Evolutionary conservation across 1,284 basidiomycete genomes (phyloP), one percentile per base, ranked within the genome.

Genomic region (Meira nashicola): DNA sequence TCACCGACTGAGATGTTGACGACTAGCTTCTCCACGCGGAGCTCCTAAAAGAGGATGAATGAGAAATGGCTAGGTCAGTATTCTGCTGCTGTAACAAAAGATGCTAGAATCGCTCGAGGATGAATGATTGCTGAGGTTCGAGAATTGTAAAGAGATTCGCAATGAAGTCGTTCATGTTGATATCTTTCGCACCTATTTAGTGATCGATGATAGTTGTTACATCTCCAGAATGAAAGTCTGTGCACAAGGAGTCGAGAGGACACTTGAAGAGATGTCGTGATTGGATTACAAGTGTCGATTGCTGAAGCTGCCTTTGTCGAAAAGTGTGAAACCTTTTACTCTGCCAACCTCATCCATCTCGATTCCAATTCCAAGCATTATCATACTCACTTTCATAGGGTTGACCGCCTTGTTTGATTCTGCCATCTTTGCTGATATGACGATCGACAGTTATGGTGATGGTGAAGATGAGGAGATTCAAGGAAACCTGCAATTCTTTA

Each of bases 1-100:
- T 97, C 94, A 81, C 95, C 94, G 77, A 98, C 95, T 77, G 92
- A 97, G 83, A 98, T 98, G 88, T 98, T 98, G 86, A 98, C 92
- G 83, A 97, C 93, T 80, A 98, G 89, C 86, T 98, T 97, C 84
- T 96, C 93, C 80, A 97, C 93, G 77, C 86, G 86, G 76, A 92
- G 90, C 84, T 97, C 93, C 85, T 88, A 67, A 64, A 23, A 25
- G 21, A 44, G 21, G 25, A 11, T 23, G 17, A 21, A 50, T 17
- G 15, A 19, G n/a, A 37, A 6, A 50, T 28, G 23, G 4, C 8
- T 28, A 5, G n/a, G 17, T 19, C 48, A 50, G 48, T 28, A 28
- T n/a, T 3, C 48, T 21, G 17, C 8, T 33, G 28, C 28, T 33
- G 17, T 2, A 23, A 19, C 9, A 8, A 19, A 19, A 19, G 19